phyloP scores from a whole-genome alignment of 208 protist species.

The Wallacemonas sp. region DNA sequence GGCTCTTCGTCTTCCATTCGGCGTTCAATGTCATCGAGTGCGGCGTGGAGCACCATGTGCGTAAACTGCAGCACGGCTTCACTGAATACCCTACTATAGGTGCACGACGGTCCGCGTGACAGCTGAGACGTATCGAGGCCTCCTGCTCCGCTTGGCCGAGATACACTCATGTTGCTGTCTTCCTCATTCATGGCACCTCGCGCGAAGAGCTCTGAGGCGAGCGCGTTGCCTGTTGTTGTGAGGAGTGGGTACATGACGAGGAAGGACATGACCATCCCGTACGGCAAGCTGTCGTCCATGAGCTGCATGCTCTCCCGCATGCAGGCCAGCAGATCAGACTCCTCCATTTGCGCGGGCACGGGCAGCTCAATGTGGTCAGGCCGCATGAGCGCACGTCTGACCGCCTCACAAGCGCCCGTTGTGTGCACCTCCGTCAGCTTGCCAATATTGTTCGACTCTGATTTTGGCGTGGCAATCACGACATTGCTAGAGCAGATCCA shows the following conservation, averaged over 20 bases:
- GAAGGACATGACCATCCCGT: slow-evolving; percentile 70
- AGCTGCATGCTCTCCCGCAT: slow-evolving; percentile 68
- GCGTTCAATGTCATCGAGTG: slow-evolving; percentile 43
- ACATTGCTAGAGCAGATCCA: slow-evolving; percentile 76
- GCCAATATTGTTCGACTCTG: slow-evolving; percentile 31
- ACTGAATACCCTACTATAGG: too few species aligned
- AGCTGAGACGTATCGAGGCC: too few species aligned
- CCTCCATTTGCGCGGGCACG: background rate
- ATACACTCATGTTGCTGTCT: background rate
- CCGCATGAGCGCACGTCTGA: background rate
- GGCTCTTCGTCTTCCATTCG: slow-evolving; percentile 40
- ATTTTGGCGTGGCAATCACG: slow-evolving; percentile 51
- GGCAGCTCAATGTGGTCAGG: background rate
- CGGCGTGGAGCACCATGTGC: slow-evolving; percentile 60
- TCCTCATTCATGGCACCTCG: background rate
- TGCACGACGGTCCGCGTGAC: too few species aligned
- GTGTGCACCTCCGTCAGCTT: slow-evolving; percentile 40
- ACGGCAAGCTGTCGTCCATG: slow-evolving; percentile 60
- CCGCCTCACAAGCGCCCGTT: slow-evolving; percentile 7
- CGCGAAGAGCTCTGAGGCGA: too few species aligned
- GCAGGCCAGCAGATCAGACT: slow-evolving; percentile 28
- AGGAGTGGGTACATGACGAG: slow-evolving; percentile 70
- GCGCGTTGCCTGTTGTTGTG: background rate
- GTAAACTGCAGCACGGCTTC: slow-evolving; percentile 43
- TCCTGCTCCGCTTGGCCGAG: too few species aligned